These are phyloP conservation scores for Alternaria alternata DNA, from an alignment of 2,329 filamentous ascomycete species.

Conservation along the genomic window DNA sequence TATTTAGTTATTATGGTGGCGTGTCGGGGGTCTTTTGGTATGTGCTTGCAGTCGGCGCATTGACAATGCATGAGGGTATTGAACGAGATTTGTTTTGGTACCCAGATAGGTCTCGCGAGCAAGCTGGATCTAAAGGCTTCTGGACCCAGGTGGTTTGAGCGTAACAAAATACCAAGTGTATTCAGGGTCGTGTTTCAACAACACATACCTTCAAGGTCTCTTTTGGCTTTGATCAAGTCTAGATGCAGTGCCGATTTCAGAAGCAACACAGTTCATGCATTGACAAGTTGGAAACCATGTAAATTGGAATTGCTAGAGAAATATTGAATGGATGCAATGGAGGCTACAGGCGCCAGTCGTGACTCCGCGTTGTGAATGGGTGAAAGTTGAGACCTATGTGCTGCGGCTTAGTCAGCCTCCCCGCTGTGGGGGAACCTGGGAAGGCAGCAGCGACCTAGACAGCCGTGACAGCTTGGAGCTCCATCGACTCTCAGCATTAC, in stretches of 20 bases:
- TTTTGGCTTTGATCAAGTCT: background rate
- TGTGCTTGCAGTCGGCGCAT: background rate
- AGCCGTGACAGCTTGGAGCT: slow-evolving; percentile 23
- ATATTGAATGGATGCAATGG: background rate
- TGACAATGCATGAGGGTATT: background rate
- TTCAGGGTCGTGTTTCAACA: background rate
- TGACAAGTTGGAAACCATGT: background rate
- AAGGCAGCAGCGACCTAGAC: slow-evolving; percentile 26
- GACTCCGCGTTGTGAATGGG: slow-evolving; percentile 5
- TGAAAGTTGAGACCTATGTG: background rate
- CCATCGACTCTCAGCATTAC: slow-evolving; percentile 17
- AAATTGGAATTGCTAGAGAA: background rate
- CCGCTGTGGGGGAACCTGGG: slow-evolving; percentile 22
- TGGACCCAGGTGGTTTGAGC: background rate
- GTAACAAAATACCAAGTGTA: background rate
- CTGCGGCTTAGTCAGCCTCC: slow-evolving; percentile 18
- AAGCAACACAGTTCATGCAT: background rate
- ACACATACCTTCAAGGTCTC: background rate
- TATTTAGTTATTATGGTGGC: background rate
- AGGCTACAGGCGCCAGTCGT: background rate
- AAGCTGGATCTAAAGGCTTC: background rate
- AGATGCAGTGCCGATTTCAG: background rate
- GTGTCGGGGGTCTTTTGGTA: background rate
- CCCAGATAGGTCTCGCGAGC: background rate
- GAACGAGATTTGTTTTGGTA: slow-evolving; percentile 1